Evolutionary conservation across 148 eudicot species (phyloP).

Genomic region (Amaranthus palmeri): DNA sequence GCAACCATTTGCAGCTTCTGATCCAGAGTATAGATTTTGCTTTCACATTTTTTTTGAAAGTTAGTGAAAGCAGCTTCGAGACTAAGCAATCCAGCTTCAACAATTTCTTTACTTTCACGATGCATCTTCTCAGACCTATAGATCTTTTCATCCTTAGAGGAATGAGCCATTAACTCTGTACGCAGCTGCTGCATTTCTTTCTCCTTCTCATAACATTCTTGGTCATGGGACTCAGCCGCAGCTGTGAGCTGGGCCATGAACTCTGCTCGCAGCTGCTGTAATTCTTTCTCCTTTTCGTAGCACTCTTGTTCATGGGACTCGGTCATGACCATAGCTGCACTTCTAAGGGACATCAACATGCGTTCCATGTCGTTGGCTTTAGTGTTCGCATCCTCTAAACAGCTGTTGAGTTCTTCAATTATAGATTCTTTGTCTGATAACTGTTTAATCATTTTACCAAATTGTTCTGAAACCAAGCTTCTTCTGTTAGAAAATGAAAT

Average conservation of each 20-base stretch:
- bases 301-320: conserved; percentile 77
- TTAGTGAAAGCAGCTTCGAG: conserved; percentile 46
- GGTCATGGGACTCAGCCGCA: conserved; percentile 60
- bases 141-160: conserved; percentile 53
- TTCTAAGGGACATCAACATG: conserved; percentile 82
- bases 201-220: conserved; percentile 66
- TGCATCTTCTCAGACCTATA: conserved; percentile 40
- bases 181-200: conserved; percentile 40
- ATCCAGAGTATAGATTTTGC: conserved; percentile 39
- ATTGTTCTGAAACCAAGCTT: conserved; percentile 49
- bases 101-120: conserved; percentile 35
- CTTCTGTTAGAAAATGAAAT: conserved; percentile 36
- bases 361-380: conserved; percentile 59
- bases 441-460: conserved; percentile 49
- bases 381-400: conserved; percentile 61
- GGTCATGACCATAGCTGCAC: conserved; percentile 68
- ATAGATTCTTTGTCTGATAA: conserved; percentile 59
- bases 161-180: conserved; percentile 45
- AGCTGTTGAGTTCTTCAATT: conserved; percentile 51
- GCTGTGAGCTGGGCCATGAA: conserved; percentile 40
- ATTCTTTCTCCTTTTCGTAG: conserved; percentile 56
- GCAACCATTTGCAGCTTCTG: conserved; percentile 48
- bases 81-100: conserved; percentile 38
- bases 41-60: conserved; percentile 49
- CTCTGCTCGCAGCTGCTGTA: conserved; percentile 39